Percentiles rank a stretch among this genome's conserved stretches.
Conservation (phyloP, 1,139 yeast genomes). For the Taphrina communis region DNA sequence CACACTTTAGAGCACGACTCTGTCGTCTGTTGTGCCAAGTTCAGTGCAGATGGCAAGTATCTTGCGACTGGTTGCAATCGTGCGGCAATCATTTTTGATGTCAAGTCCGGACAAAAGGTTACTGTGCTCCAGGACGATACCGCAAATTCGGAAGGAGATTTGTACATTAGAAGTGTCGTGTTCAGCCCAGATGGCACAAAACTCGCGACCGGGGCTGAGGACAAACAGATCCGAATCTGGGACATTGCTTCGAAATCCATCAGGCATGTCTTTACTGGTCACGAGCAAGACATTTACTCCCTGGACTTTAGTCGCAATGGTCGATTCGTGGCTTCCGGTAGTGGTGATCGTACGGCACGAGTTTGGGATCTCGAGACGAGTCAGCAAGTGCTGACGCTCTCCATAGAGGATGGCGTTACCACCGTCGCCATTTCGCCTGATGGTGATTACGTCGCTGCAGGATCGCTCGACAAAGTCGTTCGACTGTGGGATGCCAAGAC, state of each 20-base stretch:
- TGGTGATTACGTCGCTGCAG: slow-evolving; percentile 93
- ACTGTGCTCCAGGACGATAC: slow-evolving; percentile 85
- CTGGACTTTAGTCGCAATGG: slow-evolving; percentile 96
- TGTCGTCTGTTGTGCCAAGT: slow-evolving; percentile 95
- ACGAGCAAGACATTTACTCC: slow-evolving; percentile 96
- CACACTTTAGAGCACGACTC: slow-evolving; percentile 90
- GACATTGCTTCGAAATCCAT: slow-evolving; percentile 86
- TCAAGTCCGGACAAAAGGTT: slow-evolving; percentile 86
- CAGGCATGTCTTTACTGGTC: slow-evolving; percentile 87
- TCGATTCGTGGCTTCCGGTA: slow-evolving; percentile 89
- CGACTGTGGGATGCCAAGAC: slow-evolving; percentile 97
- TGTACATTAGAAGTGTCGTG: slow-evolving; percentile 93
- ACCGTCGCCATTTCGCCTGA: slow-evolving; percentile 97
- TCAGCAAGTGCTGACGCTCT: slow-evolving; percentile 83
- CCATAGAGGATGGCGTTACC: slow-evolving; percentile 97
- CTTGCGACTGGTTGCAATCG: slow-evolving; percentile 98
- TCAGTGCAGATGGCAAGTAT: slow-evolving; percentile 88
- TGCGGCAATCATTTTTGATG: slow-evolving; percentile 91
- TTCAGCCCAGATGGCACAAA: slow-evolving; percentile 96
- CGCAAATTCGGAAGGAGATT: slow-evolving; percentile 65
- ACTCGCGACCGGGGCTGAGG: slow-evolving; percentile 98
- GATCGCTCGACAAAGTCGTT: slow-evolving; percentile 92
- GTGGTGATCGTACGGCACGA: slow-evolving; percentile 95
- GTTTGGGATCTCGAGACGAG: slow-evolving; percentile 96
- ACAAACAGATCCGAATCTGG: slow-evolving; percentile 95